Evolutionary conservation across 1,284 basidiomycete species (phyloP).

Genomic region (Ganoderma meredithae): DNA sequence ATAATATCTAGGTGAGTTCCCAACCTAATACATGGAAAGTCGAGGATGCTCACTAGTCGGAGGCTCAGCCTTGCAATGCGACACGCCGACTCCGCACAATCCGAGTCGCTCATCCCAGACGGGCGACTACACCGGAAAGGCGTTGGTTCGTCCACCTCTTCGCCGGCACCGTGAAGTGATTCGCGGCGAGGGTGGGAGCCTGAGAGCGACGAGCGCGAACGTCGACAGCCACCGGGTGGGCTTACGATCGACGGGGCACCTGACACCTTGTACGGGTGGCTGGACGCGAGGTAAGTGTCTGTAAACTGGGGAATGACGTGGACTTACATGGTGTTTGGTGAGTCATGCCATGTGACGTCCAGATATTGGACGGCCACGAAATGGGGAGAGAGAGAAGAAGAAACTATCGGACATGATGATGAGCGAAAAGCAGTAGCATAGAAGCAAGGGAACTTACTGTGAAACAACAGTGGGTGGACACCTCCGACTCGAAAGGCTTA

Average conservation of each 20-base stretch:
- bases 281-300: too few species aligned
- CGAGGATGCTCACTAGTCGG: background rate
- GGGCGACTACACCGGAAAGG: constrained; percentile 18
- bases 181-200: constrained; percentile 10
- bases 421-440: too few species aligned
- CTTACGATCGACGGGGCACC: constrained; percentile 13
- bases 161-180: background rate
- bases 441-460: too few species aligned
- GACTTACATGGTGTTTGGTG: background rate
- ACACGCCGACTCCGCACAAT: too few species aligned
- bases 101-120: constrained; percentile 19
- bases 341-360: background rate
- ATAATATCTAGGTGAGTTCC: background rate
- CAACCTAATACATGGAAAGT: background rate
- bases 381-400: too few species aligned
- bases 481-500: too few species aligned
- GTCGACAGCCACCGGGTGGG: constrained; percentile 19
- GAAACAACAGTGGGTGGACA: background rate
- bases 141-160: constrained; percentile 15
- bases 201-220: constrained; percentile 19
- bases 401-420: too few species aligned
- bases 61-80: too few species aligned
- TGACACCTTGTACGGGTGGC: background rate
- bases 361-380: too few species aligned
- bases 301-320: background rate